Evolutionary conservation across 2,329 filamentous ascomycete species (phyloP).

Genomic region (Microdochium paspali): DNA sequence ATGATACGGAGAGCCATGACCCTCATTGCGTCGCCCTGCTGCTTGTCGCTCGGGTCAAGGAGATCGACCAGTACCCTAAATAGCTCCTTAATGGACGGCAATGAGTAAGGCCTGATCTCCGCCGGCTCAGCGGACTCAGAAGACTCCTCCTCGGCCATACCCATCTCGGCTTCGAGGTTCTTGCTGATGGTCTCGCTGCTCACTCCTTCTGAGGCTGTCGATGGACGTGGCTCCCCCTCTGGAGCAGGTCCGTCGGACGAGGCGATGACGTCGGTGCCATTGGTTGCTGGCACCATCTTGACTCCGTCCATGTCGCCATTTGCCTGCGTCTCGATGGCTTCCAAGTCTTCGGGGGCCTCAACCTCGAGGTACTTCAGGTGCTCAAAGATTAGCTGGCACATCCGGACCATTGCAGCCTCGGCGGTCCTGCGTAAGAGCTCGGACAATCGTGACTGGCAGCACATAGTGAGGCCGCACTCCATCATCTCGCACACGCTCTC

Average conservation of each 20-base stretch:
- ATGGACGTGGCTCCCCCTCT: constrained; percentile 26
- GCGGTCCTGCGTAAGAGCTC: constrained; percentile 84
- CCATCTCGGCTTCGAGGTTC: constrained; percentile 13
- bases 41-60: constrained; percentile 82
- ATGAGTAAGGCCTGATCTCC: constrained; percentile 76
- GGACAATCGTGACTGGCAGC: constrained; percentile 85
- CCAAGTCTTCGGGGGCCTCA: constrained; percentile 58
- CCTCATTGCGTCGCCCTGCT: constrained; percentile 89
- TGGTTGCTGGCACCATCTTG: constrained; percentile 74
- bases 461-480: constrained; percentile 95
- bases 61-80: constrained; percentile 92
- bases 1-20: constrained; percentile 97
- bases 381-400: constrained; percentile 98
- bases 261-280: constrained; percentile 50
- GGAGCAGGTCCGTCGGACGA: constrained; percentile 33
- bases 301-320: constrained; percentile 64
- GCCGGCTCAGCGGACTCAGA: constrained; percentile 15
- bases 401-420: constrained; percentile 94
- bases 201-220: constrained; percentile 23
- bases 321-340: constrained; percentile 55
- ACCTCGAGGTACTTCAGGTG: constrained; percentile 80
- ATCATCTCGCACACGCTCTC: constrained; percentile 99
- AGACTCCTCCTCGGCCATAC: constrained; percentile 11
- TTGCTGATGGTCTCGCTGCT: constrained; percentile 21
- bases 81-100: constrained; percentile 89